Base-by-base conservation (phyloP, 345 rosid species). In the Noccaea bulbosa region DNA sequence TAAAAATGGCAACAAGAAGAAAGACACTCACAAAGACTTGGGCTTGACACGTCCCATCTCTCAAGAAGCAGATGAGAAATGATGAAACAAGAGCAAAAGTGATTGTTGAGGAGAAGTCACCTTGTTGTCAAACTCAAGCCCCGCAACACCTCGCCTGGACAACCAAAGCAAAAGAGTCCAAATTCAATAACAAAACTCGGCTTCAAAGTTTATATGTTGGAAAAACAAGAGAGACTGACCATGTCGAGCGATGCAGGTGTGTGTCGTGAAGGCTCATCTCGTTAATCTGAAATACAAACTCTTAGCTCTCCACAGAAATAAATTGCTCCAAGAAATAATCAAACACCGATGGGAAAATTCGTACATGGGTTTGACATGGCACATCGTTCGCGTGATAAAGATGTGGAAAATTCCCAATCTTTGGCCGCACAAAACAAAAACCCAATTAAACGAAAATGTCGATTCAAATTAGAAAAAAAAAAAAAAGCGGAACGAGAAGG, bases 101-200 rank as follows among this genome's bases (percentile, higher is more conserved):
- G 11, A 8, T 8, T 14, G 41, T 41, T 51, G 48, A 6, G 6
- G 27, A 50, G 16, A 11, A 64, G n/a, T 67, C 63, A 94, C 97
- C 95, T 89, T 85, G 34, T 66, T 81, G 78, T 94, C 97, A 56
- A 94, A 91, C 69, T 94, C 91, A 64, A 94, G 38, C 39, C 87
- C 76, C 17, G 92, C 77, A 73, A 94, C 74, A 27, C 91, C 93
- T 70, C 59, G 75, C 77, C 96, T 94, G 81, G 52, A 38, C 39
- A 27, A 32, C 37, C 17, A 55, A 44, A 56, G 30, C 30, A 4
- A 27, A 27, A 3, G 30, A 27, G 30, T 27, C 30, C 30, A 27
- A 27, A 27, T 15, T 14, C 34, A 32, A 32, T 4, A 7, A 55
- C 5, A 27, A 41, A 40, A 11, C 5, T 27, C 41, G 15, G 27